Evolutionary conservation across 23 red algal species (phyloP), one percentile per base, ranked within the genome.

Genomic region (Gracilaria caudata): DNA sequence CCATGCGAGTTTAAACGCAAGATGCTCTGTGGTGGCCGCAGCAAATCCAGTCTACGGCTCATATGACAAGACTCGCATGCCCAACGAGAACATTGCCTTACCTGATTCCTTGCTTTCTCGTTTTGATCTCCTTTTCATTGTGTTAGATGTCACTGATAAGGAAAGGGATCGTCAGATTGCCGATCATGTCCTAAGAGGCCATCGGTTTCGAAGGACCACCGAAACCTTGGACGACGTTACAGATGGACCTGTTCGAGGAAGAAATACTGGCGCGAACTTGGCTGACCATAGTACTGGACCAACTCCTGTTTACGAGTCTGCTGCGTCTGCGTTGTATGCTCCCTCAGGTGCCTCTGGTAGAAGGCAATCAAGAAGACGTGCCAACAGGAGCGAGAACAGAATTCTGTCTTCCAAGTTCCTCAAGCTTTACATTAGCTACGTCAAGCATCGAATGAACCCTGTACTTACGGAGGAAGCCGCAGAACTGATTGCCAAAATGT

Each of bases 51-150:
- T 96, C 28, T 99, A 99, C 54, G 97, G 97, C 34, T 86, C 89
- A 25, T 99, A 99, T 57, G 94, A 99, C 80, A 90, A 91, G 77
- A 83, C 81, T 45, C 91, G 92, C 45, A 88, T 87, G 43, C 93
- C 97, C 41, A 87, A 93, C 64, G 97, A 99, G 20, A 99, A 99
- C 64, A 96, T 96, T 74, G 97, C 97, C 10, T 68, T 99, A 36
- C 97, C 97, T 20, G 97, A 99, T 78, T 99, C 97, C 44, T 73
- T 99, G 39, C 80, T 99, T 0, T 99, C 97, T 10, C 97, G 97
- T 82, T 99, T 99, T 70, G 97, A 99, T 90, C 46, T 99, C 41
- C 68, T 99, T 0, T 99, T 99, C 63, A 99, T 96, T 66, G 97
- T 99, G 3, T 53, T 99, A 20, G 97, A 99, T 68, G 47, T 86